Percentiles rank a stretch among this genome's conserved stretches.
These are phyloP conservation scores for Solanum lycopersicoides DNA, from an alignment of 257 asterid genomes.

Conservation along the genomic window DNA sequence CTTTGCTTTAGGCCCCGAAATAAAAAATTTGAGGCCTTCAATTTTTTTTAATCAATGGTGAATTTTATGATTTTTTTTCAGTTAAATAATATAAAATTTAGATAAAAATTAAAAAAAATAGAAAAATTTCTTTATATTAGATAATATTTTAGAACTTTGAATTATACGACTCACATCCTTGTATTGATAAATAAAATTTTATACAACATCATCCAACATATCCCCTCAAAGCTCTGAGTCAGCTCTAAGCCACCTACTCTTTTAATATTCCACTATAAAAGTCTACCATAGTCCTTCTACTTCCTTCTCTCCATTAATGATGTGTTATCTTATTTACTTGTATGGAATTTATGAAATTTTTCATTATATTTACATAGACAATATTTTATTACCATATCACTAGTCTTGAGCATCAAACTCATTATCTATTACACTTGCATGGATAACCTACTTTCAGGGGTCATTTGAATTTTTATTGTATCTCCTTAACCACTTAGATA, in stretches of 20 bases:
- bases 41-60: background rate
- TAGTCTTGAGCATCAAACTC: background rate
- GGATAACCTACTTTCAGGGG: background rate
- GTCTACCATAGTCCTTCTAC: background rate
- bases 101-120: background rate
- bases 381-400: background rate
- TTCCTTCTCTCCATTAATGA: background rate
- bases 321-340: background rate
- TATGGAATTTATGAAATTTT: background rate
- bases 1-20: background rate
- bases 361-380: background rate
- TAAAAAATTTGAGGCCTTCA: background rate
- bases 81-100: background rate
- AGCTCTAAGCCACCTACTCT: background rate
- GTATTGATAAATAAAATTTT: background rate
- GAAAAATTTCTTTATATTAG: background rate
- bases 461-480: background rate
- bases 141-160: background rate
- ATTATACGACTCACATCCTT: background rate
- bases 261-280: background rate
- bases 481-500: background rate
- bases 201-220: background rate
- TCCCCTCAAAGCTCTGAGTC: background rate
- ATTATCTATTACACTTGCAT: background rate
- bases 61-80: background rate